phyloP scores from a whole-genome alignment of 179 eudicot species.

The Patellifolia procumbens region DNA sequence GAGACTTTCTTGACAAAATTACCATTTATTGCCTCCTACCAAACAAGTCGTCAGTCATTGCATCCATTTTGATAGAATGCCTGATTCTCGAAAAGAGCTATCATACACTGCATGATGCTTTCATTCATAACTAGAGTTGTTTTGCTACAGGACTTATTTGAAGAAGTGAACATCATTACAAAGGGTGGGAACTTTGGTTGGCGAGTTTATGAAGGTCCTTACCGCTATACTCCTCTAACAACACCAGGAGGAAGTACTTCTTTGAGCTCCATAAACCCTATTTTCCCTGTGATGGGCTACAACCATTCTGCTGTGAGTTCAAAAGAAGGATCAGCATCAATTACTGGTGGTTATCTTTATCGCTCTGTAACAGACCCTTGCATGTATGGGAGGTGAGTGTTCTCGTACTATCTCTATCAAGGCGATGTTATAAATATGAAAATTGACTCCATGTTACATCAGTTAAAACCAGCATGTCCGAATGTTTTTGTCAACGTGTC shows the following conservation, averaged over 20 bases:
- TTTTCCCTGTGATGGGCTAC: slow-evolving; percentile 83
- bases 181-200: slow-evolving; percentile 86
- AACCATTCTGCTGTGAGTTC: slow-evolving; percentile 59
- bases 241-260: slow-evolving; percentile 78
- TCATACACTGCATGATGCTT: not conserved
- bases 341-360: slow-evolving; percentile 79
- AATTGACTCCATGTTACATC: not conserved
- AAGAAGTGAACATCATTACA: slow-evolving; percentile 72
- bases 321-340: slow-evolving; percentile 68
- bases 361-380: slow-evolving; percentile 79
- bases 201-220: slow-evolving; percentile 68
- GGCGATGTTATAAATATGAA: not conserved
- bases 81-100: not conserved
- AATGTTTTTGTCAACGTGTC: too few relatives aligned
- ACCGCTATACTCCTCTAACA: slow-evolving; percentile 42
- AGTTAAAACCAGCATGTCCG: too few relatives aligned
- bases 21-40: too few relatives aligned
- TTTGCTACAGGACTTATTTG: slow-evolving; percentile 49
- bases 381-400: slow-evolving; percentile 67
- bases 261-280: slow-evolving; percentile 46
- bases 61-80: too few relatives aligned
- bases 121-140: not conserved
- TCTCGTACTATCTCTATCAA: slow-evolving; percentile 5
- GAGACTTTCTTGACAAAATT: too few relatives aligned
- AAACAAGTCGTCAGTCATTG: too few relatives aligned